Evolutionary conservation across 768 basidiomycete genomes (phyloP), one percentile per base, ranked within the genome.

Genomic region (Pleurotus salmoneostramineus): DNA sequence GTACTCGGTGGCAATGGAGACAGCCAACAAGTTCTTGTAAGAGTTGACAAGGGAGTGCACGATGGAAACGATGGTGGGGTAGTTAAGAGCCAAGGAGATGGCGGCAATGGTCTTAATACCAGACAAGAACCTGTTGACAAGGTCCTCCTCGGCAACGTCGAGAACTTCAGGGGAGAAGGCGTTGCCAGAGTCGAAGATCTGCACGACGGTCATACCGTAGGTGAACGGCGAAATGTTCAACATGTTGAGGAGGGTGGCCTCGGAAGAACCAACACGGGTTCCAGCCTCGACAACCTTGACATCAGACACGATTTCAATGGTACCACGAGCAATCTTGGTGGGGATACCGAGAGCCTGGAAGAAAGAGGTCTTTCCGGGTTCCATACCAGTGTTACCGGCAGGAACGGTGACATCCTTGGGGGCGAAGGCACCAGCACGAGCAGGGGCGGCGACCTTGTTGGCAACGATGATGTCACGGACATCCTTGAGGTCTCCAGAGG

Each of bases 291-390:
- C 93, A 80, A 99, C 95, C 78, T 95, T 88, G 70, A 98, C 89
- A 70, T 98, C 95, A 63, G 88, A 84, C 60, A 97, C 93, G 72
- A 98, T 99, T 93, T 99, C 97, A 67, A 99, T 98, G 56, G 97
- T 98, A 83, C 97, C 97, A 87, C 97, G 91, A 52, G 97, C 95
- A 64, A 99, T 98, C 86, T 99, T 99, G 74, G 97, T 99, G 48
- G 97, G 96, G 76, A 99, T 95, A 80, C 91, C 89, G 70, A 99
- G 89, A 58, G 97, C 97, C 83, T 99, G 97, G 93, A 99, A 99
- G 93, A 98, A 99, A 67, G 97, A 97, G 61, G 97, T 99, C 84
- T 99, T 99, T 70, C 96, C 97, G 67, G 97, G 97, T 75, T 98
- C 97, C 97, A 99, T 99, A 76, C 95, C 95, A 57, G 97, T 99